Percentiles rank a stretch among this genome's conserved stretches.
phyloP scores from a whole-genome alignment of 352 stramenopile genomes.

The Pythium insidiosum region DNA sequence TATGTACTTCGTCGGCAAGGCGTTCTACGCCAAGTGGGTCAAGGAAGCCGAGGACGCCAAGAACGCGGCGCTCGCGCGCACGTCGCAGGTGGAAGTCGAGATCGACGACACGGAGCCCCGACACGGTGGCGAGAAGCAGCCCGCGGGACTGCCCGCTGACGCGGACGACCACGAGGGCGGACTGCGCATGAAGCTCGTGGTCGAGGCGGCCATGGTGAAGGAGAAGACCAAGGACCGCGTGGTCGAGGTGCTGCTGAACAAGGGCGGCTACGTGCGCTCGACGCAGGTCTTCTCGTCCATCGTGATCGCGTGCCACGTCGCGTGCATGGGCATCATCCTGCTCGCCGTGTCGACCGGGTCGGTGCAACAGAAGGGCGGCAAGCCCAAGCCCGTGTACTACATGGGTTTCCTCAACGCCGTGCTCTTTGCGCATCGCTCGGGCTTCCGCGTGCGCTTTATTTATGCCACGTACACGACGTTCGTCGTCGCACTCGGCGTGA shows the following conservation, averaged over 20 bases:
- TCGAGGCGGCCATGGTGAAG: conserved; percentile 34
- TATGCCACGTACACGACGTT: conserved; percentile 71
- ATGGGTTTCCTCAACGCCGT: conserved; percentile 81
- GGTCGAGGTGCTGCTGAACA: conserved; percentile 53
- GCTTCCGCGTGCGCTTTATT: conserved; percentile 72
- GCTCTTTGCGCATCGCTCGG: conserved; percentile 66
- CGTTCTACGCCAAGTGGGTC: conserved; percentile 65
- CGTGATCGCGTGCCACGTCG: conserved; percentile 62
- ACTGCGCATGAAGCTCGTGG: conserved; percentile 43
- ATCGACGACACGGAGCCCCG: conserved; percentile 14
- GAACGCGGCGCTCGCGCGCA: conserved; percentile 38
- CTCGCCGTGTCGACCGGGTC: conserved; percentile 44
- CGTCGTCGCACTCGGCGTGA: conserved; percentile 48
- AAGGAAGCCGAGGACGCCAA: conserved; percentile 53
- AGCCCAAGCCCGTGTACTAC: conserved; percentile 73
- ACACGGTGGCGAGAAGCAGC: too few relatives aligned
- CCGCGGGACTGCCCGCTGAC: too few relatives aligned
- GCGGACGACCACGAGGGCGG: too few relatives aligned
- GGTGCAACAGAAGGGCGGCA: conserved; percentile 20
- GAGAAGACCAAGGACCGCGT: conserved; percentile 42
- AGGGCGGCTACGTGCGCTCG: conserved; percentile 73
- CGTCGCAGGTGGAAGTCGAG: conserved; percentile 22
- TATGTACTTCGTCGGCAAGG: conserved; percentile 73
- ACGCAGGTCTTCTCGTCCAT: conserved; percentile 69
- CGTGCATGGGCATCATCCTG: conserved; percentile 63